Conservation (phyloP, 2,329 filamentous ascomycete species). For the Beauveria rudraprayagi region DNA sequence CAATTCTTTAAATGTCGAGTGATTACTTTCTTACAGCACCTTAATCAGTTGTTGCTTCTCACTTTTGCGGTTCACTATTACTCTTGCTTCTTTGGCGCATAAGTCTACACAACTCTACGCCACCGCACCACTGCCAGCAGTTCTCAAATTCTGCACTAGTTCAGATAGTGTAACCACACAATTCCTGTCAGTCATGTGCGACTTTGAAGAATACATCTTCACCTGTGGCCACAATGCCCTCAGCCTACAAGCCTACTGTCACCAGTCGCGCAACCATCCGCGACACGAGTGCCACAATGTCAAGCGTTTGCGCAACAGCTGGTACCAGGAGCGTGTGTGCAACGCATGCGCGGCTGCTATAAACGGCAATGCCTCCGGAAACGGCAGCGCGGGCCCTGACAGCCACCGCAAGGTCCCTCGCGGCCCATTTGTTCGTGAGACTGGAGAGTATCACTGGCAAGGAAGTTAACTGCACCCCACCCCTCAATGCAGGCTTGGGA, state of each 20-base stretch:
- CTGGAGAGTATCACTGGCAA: not conserved
- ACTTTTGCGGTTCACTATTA: too few species aligned
- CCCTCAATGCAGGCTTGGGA: too few species aligned
- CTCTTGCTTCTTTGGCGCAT: not conserved
- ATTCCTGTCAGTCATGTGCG: conserved; percentile 42
- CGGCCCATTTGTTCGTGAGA: not conserved
- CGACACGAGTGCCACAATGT: conserved; percentile 61
- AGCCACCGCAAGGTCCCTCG: not conserved
- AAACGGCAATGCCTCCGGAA: not conserved
- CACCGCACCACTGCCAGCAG: not conserved
- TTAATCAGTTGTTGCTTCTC: not conserved
- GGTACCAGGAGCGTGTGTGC: conserved; percentile 35
- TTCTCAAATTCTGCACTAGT: not conserved
- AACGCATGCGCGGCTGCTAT: not conserved
- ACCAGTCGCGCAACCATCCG: conserved; percentile 65
- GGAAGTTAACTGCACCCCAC: not conserved
- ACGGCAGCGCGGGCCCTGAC: not conserved
- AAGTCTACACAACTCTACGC: not conserved
- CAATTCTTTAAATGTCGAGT: not conserved
- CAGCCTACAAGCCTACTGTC: conserved; percentile 61
- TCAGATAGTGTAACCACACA: too few species aligned
- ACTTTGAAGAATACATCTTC: conserved; percentile 63
- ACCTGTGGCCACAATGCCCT: conserved; percentile 52
- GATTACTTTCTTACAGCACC: not conserved
- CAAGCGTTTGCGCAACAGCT: conserved; percentile 55